A percentile compares a stretch with the other conserved stretches of the same genome.
These are phyloP conservation scores for Astragalus membranaceus DNA, from an alignment of 306 rosid species.

Conservation along the genomic window DNA sequence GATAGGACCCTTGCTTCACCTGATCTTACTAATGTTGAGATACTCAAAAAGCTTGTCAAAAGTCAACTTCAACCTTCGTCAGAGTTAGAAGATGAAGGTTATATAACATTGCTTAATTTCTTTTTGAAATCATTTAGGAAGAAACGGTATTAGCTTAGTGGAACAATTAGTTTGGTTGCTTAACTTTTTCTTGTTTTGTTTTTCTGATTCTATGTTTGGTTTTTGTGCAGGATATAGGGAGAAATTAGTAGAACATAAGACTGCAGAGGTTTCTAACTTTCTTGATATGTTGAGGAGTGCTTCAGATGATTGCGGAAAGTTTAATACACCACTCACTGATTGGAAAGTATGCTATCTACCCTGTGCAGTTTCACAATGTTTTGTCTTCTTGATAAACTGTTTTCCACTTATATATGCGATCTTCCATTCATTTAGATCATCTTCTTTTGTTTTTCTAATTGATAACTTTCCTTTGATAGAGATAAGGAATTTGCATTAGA, in stretches of 20 bases:
- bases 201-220: background rate
- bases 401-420: background rate
- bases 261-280: constrained; percentile 59
- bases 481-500: background rate
- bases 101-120: background rate
- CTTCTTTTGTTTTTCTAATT: background rate
- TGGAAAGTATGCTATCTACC: constrained; percentile 73
- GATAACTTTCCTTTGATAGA: background rate
- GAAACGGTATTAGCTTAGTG: background rate
- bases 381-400: background rate
- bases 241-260: constrained; percentile 40
- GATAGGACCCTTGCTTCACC: constrained; percentile 67
- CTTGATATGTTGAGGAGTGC: constrained; percentile 86
- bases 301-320: constrained; percentile 34
- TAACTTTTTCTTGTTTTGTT: background rate
- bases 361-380: background rate
- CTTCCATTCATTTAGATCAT: background rate
- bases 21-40: constrained; percentile 47
- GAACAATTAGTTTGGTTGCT: constrained; percentile 10
- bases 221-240: constrained; percentile 43
- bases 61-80: constrained; percentile 47
- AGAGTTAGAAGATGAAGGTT: constrained; percentile 49
- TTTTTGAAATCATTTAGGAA: constrained; percentile 10
- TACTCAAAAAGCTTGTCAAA: constrained; percentile 52
- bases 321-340: constrained; percentile 38